Percentiles rank a stretch among this genome's conserved stretches.
phyloP scores from a whole-genome alignment of 1,284 basidiomycete species.

The Cryptococcus sp. region DNA sequence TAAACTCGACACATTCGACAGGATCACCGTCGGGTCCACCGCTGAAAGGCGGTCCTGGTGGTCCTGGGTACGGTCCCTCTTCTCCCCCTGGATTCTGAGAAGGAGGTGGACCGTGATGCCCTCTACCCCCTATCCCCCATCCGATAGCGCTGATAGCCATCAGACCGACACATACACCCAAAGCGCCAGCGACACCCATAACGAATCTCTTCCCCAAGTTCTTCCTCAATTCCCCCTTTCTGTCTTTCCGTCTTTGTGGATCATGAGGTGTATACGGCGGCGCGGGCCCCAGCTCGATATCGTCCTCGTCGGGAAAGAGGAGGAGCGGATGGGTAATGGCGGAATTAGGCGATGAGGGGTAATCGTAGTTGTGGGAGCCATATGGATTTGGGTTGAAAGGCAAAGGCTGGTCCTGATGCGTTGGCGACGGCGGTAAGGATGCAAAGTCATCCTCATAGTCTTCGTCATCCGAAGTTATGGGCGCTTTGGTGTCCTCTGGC shows the following conservation, averaged over 20 bases:
- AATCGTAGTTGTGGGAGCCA: background rate
- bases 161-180: constrained; percentile 5
- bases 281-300: constrained; percentile 18
- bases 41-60: background rate
- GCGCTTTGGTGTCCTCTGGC: constrained; percentile 23
- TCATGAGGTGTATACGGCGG: constrained; percentile 16
- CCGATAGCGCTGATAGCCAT: constrained; percentile 3
- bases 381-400: background rate
- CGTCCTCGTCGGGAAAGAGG: constrained; percentile 5
- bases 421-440: constrained; percentile 5
- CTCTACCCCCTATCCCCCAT: background rate
- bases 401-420: background rate
- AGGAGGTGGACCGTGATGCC: background rate
- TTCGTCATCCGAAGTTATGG: constrained; percentile 18
- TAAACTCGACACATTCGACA: constrained; percentile 3
- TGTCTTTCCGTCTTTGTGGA: background rate
- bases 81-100: background rate
- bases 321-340: constrained; percentile 9
- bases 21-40: background rate
- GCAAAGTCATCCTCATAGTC: constrained; percentile 25
- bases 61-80: background rate
- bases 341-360: constrained; percentile 9
- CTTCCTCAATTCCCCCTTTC: constrained; percentile 2
- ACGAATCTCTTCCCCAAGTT: constrained; percentile 11
- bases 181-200: constrained; percentile 2